These are phyloP conservation scores for Hydrangea macrophylla DNA, from an alignment of 148 eudicot genomes.

Conservation along the genomic window DNA sequence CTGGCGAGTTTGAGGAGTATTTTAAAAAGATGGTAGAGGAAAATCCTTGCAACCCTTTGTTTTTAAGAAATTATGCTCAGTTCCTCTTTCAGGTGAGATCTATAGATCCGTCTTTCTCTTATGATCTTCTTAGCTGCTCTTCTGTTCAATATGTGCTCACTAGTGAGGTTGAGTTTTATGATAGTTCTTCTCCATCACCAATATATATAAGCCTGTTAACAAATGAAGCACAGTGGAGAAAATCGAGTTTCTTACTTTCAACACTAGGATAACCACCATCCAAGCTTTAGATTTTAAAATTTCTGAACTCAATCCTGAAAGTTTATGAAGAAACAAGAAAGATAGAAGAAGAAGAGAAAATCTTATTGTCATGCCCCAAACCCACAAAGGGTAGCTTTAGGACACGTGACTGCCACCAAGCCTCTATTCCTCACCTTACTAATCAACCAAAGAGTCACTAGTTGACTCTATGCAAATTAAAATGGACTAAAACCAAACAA, in stretches of 20 bases:
- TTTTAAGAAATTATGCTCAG: constrained; percentile 61
- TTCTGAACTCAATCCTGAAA: too few species aligned
- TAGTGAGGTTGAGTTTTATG: not conserved
- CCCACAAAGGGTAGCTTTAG: too few species aligned
- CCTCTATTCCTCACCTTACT: too few species aligned
- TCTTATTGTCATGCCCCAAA: too few species aligned
- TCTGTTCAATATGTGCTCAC: not conserved
- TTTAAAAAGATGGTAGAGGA: constrained; percentile 50
- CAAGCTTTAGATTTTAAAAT: not conserved
- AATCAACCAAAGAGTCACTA: too few species aligned
- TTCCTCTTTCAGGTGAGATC: constrained; percentile 63
- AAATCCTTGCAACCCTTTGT: constrained; percentile 46
- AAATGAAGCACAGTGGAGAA: not conserved
- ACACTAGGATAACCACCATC: not conserved
- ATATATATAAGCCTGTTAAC: not conserved
- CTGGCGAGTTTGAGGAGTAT: constrained; percentile 32
- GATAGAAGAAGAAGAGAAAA: too few species aligned
- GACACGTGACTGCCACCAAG: too few species aligned
- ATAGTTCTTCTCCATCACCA: too few species aligned
- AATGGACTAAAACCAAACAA: too few species aligned
- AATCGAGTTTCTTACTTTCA: too few species aligned
- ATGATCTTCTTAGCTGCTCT: not conserved
- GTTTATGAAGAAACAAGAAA: too few species aligned
- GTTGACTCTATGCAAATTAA: too few species aligned
- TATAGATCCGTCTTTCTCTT: not conserved